Conservation (phyloP, 108 stramenopile genomes). For the Nitzschia sp. region DNA sequence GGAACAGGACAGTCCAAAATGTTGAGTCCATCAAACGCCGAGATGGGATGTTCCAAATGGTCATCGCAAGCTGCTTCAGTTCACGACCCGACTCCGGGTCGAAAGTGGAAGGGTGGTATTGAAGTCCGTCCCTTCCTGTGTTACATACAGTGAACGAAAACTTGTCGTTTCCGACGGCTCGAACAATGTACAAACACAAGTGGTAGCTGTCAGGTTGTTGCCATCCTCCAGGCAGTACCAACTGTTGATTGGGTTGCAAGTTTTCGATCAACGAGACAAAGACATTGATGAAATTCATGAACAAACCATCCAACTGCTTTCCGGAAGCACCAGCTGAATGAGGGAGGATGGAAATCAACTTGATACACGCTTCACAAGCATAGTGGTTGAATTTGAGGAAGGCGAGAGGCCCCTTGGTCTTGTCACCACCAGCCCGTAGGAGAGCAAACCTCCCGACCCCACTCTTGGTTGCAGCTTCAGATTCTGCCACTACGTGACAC, state of each 20-base stretch:
- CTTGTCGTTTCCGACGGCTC: constrained; percentile 65
- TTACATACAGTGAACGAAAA: constrained; percentile 86
- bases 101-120: constrained; percentile 84
- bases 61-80: constrained; percentile 81
- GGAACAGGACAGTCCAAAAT: constrained; percentile 87
- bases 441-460: constrained; percentile 44
- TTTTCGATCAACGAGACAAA: constrained; percentile 81
- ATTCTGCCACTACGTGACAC: constrained; percentile 76
- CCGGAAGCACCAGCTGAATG: constrained; percentile 84
- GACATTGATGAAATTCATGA: constrained; percentile 84
- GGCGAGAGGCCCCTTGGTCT: constrained; percentile 42
- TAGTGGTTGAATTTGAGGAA: constrained; percentile 73
- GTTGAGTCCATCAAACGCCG: constrained; percentile 75
- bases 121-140: constrained; percentile 81
- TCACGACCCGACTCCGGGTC: constrained; percentile 76
- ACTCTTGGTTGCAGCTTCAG: constrained; percentile 31
- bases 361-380: constrained; percentile 81
- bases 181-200: constrained; percentile 80
- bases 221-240: constrained; percentile 90
- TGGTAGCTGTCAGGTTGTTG: constrained; percentile 78
- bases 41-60: constrained; percentile 82
- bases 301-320: constrained; percentile 71
- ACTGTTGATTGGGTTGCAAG: constrained; percentile 70
- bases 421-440: constrained; percentile 19
- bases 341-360: constrained; percentile 74